Conservation (phyloP, 768 basidiomycete genomes). For the Kwoniella botswanensis region DNA sequence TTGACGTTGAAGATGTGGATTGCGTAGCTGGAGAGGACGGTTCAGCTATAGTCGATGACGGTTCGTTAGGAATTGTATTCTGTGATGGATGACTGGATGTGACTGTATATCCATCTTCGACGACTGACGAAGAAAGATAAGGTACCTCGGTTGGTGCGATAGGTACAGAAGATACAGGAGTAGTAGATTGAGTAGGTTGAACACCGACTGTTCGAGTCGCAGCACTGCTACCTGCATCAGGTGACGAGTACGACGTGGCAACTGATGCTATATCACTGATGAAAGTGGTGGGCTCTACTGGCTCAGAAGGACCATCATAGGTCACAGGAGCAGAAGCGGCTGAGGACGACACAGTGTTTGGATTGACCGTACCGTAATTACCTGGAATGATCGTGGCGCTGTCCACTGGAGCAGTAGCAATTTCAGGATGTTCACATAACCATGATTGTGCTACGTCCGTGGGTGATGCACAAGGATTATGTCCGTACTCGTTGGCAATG, state of each 20-base stretch:
- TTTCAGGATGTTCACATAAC: slow-evolving; percentile 5
- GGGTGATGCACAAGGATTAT: not conserved
- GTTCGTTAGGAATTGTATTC: not conserved
- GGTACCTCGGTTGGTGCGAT: not conserved
- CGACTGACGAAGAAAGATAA: not conserved
- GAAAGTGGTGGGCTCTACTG: not conserved
- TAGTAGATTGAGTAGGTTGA: not conserved
- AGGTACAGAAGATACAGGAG: not conserved
- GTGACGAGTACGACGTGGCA: not conserved
- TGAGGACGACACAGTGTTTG: not conserved
- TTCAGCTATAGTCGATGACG: not conserved
- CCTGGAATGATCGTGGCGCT: not conserved
- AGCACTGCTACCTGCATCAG: not conserved
- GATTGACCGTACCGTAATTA: slow-evolving; percentile 5
- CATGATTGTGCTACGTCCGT: slow-evolving; percentile 1
- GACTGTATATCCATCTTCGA: not conserved
- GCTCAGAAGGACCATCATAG: not conserved
- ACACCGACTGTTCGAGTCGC: not conserved
- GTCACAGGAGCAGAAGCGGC: not conserved
- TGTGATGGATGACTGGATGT: not conserved
- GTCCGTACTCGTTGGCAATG: not conserved
- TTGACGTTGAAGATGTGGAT: not conserved
- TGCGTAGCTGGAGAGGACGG: not conserved
- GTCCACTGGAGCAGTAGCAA: not conserved
- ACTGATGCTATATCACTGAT: not conserved